These are phyloP conservation scores for Neurospora sp. DNA, from an alignment of 2,329 filamentous ascomycete genomes.

Conservation along the genomic window DNA sequence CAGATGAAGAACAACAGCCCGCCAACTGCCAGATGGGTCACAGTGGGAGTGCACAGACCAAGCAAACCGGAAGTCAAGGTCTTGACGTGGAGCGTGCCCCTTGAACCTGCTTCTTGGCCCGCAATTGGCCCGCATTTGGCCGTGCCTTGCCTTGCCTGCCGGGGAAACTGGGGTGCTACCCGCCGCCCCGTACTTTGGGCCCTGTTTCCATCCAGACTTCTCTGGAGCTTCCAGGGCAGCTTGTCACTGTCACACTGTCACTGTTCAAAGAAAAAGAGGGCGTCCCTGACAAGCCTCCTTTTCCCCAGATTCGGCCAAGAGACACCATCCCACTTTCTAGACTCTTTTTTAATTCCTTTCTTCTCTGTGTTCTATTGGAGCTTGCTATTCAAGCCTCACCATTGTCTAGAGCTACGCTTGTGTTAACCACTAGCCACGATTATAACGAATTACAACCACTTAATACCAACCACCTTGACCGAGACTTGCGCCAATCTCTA, in stretches of 20 bases:
- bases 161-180: background rate
- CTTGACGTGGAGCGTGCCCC: background rate
- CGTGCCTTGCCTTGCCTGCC: background rate
- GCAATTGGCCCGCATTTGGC: background rate
- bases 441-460: background rate
- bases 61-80: background rate
- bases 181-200: background rate
- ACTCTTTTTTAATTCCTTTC: background rate
- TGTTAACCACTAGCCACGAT: background rate
- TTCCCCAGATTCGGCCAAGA: background rate
- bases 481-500: background rate
- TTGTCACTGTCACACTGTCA: background rate
- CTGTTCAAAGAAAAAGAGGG: background rate
- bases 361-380: background rate
- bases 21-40: background rate
- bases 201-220: background rate
- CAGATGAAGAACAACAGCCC: background rate
- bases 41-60: background rate
- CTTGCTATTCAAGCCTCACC: background rate
- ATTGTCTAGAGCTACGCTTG: background rate
- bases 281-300: background rate
- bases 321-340: background rate
- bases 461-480: background rate
- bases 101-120: background rate
- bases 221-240: background rate